These are phyloP conservation scores for Zoysia pacifica DNA, from an alignment of 176 grass and related monocot species.

Conservation along the genomic window DNA sequence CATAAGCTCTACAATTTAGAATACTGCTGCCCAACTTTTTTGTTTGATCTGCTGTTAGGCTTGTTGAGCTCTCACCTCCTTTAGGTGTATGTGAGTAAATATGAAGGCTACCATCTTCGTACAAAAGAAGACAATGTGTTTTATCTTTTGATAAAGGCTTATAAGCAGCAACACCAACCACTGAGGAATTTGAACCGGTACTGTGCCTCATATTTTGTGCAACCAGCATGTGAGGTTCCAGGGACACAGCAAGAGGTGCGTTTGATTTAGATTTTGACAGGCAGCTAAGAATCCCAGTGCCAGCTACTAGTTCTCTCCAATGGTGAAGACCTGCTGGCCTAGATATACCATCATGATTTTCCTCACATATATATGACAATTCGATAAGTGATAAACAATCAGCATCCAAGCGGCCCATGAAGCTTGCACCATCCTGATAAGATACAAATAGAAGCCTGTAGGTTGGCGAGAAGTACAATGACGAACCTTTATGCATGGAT, in stretches of 20 bases:
- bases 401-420: slow-evolving; percentile 79
- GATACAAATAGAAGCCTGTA: slow-evolving; percentile 92
- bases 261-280: slow-evolving; percentile 79
- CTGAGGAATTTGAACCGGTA: slow-evolving; percentile 60
- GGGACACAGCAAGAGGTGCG: slow-evolving; percentile 61
- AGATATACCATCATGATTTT: slow-evolving; percentile 78
- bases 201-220: slow-evolving; percentile 84
- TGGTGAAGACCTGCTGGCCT: slow-evolving; percentile 72
- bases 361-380: slow-evolving; percentile 74
- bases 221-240: slow-evolving; percentile 65
- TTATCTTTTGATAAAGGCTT: slow-evolving; percentile 98
- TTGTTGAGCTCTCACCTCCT: slow-evolving; percentile 56
- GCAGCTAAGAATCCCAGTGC: slow-evolving; percentile 80
- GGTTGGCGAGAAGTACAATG: slow-evolving; percentile 83
- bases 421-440: slow-evolving; percentile 80
- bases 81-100: slow-evolving; percentile 77
- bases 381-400: slow-evolving; percentile 67
- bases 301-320: slow-evolving; percentile 90
- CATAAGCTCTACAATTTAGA: slow-evolving; percentile 69
- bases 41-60: slow-evolving; percentile 67
- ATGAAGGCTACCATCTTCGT: slow-evolving; percentile 98
- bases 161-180: slow-evolving; percentile 92
- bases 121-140: slow-evolving; percentile 89
- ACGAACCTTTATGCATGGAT: slow-evolving; percentile 72
- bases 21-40: slow-evolving; percentile 88